Evolutionary conservation across 1,284 basidiomycete species (phyloP), one percentile per base, ranked within the genome.

Genomic region (Cryptococcus sp.): DNA sequence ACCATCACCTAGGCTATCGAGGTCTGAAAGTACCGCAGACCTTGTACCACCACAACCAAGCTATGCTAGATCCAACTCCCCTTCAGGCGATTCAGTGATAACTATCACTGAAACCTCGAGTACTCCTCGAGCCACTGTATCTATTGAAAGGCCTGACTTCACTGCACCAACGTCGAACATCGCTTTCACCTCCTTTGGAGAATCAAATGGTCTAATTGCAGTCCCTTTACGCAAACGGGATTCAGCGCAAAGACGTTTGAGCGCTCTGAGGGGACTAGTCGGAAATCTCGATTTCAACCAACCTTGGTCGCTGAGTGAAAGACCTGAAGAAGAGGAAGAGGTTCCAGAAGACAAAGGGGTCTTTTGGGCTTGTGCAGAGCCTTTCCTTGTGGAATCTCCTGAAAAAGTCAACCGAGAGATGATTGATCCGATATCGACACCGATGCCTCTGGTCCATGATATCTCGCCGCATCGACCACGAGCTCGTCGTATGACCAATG

Each of bases 261-360:
- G 62, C 36, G 70, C 72, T 1, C 53, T 75, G 8, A 56, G 66
- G 10, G 70, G 67, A 43, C 59, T 73, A n/a, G 72, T 75, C 13
- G 63, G 63, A 30, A 68, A 65, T 46, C 61, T 75, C 47, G 71
- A 75, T 53, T 72, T 75, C 60, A 63, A 64, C 42, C 67, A 73
- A 46, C 70, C 63, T 7, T 74, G 72, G 72, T 64, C 63, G 14
- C 43, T 62, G 13, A 59, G 58, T 7, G 60, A 58, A 14, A 47
- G 52, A 49, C 38, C 60, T 33, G 46, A 56, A 14, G 51, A 36
- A 53, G 30, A 35, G 7, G 14, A 53, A 32, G 53, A 42, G n/a
- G n/a, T n/a, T 31, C 10, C 11, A 11, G 38, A 41, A 10, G 38
- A 41, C 10, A 41, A 11, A 8, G 41, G 31, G 30, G 13, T 15